Percentiles rank a stretch among this genome's conserved stretches.
Conservation (phyloP, 176 grass and related monocot species). For the Ensete glaucum region DNA sequence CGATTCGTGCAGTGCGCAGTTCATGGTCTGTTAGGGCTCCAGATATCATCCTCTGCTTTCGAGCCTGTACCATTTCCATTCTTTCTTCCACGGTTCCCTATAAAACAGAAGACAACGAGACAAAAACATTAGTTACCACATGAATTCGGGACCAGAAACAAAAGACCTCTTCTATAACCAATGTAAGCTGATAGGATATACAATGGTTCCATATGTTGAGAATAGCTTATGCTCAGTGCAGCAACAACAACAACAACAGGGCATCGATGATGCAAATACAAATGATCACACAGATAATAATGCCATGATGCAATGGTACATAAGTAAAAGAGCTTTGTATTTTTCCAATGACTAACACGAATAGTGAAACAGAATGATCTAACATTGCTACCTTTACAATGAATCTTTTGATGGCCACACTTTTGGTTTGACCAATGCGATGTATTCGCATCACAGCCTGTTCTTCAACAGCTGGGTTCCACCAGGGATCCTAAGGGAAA, state of each 20-base stretch:
- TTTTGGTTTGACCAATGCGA: conserved; percentile 78
- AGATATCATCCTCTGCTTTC: conserved; percentile 85
- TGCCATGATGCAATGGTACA: no score
- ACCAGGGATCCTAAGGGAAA: conserved; percentile 78
- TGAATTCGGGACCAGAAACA: background rate
- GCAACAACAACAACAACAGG: no score
- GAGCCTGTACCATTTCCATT: conserved; percentile 75
- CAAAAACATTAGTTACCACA: conserved; percentile 1
- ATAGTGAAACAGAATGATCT: background rate
- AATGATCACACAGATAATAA: no score
- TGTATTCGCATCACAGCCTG: conserved; percentile 94
- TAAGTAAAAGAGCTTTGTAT: background rate
- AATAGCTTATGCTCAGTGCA: no score
- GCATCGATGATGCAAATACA: no score
- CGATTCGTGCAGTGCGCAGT: conserved; percentile 62
- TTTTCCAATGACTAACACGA: background rate
- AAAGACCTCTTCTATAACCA: background rate
- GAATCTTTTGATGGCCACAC: conserved; percentile 81
- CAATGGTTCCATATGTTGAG: no score
- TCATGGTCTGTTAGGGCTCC: conserved; percentile 82
- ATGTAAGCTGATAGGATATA: no score
- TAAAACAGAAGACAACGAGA: background rate
- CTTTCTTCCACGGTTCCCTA: conserved; percentile 83
- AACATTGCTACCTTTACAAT: conserved; percentile 52
- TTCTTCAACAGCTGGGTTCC: conserved; percentile 96